Percentiles rank a stretch among this genome's conserved stretches.
phyloP scores from a whole-genome alignment of 225 moss, liverwort and hornwort species.

The Sphagnum contortum region DNA sequence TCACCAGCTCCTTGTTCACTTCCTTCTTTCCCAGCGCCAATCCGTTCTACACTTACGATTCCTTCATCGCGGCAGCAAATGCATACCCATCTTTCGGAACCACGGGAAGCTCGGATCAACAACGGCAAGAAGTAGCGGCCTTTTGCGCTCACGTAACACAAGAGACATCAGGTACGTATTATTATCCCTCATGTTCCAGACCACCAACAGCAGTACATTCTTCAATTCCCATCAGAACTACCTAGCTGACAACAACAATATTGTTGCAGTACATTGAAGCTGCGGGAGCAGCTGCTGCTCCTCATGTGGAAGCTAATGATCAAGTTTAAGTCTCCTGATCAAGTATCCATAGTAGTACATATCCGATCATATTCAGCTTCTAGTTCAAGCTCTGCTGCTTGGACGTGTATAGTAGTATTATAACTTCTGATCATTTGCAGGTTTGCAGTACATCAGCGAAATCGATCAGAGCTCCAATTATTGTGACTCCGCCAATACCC shows the following conservation, averaged over 20 bases:
- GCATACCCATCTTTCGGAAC: constrained; percentile 53
- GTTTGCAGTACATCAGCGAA: constrained; percentile 23
- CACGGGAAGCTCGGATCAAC: neutral
- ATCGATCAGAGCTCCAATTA: constrained; percentile 18
- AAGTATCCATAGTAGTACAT: too few relatives aligned
- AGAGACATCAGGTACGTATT: constrained; percentile 52
- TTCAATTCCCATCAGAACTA: too few relatives aligned
- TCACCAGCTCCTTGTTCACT: neutral
- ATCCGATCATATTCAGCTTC: too few relatives aligned
- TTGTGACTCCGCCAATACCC: neutral
- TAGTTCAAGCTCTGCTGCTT: too few relatives aligned
- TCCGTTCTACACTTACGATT: constrained; percentile 75
- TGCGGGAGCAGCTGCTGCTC: too few relatives aligned
- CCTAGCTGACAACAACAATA: too few relatives aligned
- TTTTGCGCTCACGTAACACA: constrained; percentile 83
- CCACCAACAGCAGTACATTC: too few relatives aligned
- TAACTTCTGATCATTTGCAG: neutral
- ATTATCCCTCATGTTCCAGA: too few relatives aligned
- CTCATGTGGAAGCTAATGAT: too few relatives aligned
- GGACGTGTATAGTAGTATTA: too few relatives aligned
- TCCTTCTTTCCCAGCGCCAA: constrained; percentile 26
- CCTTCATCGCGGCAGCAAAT: constrained; percentile 51
- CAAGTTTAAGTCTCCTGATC: too few relatives aligned
- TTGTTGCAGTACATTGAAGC: too few relatives aligned
- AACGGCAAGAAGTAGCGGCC: constrained; percentile 64